These are phyloP conservation scores for Erodium moschatum DNA, from an alignment of 441 rosid species.

Conservation along the genomic window DNA sequence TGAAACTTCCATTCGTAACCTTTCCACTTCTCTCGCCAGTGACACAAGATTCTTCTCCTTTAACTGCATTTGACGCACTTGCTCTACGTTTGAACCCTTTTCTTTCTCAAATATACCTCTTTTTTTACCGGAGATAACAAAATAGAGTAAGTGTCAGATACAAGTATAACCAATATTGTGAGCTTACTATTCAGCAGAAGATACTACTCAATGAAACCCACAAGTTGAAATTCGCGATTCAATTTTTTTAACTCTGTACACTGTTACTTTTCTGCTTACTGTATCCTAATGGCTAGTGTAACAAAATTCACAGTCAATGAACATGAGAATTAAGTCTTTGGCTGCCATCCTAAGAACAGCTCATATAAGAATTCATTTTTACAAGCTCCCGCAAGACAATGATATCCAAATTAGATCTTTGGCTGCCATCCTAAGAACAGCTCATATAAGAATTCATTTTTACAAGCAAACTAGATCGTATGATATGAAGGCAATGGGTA, in stretches of 20 bases:
- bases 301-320: background rate
- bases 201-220: background rate
- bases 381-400: background rate
- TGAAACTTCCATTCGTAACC: slow-evolving; percentile 38
- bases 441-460: background rate
- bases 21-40: slow-evolving; percentile 61
- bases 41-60: slow-evolving; percentile 52
- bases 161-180: background rate
- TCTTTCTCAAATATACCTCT: slow-evolving; percentile 51
- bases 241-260: background rate
- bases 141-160: slow-evolving; percentile 4
- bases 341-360: background rate
- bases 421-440: background rate
- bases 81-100: slow-evolving; percentile 54
- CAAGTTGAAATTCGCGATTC: background rate
- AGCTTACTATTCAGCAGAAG: background rate
- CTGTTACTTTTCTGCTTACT: background rate
- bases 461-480: background rate
- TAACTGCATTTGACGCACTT: slow-evolving; percentile 47
- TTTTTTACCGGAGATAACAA: slow-evolving; percentile 21
- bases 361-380: background rate
- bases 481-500: background rate
- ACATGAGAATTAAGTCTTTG: background rate
- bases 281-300: background rate
- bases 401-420: background rate